phyloP scores from a whole-genome alignment of 345 rosid genomes.

The Eucalyptus erythrocorys region DNA sequence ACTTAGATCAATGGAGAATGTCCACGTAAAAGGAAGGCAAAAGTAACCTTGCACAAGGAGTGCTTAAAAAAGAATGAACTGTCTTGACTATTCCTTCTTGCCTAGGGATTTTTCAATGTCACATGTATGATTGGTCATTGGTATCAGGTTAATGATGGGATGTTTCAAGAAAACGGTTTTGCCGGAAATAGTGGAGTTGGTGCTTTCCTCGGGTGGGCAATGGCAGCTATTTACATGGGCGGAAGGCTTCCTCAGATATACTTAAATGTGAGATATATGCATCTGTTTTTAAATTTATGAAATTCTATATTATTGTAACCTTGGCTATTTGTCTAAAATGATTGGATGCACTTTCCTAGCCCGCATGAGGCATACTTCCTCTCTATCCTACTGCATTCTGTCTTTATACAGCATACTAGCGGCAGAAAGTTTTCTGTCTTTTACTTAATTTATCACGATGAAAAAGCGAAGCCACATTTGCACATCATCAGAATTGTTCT shows the following conservation, averaged over 20 bases:
- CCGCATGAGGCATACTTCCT: neutral
- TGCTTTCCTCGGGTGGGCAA: constrained; percentile 64
- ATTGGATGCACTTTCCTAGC: neutral
- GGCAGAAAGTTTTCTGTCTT: neutral
- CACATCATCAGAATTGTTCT: neutral
- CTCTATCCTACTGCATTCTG: neutral
- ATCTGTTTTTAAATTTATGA: neutral
- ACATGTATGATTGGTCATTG: neutral
- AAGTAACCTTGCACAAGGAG: neutral
- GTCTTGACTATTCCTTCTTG: neutral
- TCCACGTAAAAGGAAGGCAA: neutral
- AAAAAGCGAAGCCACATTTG: neutral
- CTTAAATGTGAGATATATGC: constrained; percentile 45
- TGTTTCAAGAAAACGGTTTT: neutral
- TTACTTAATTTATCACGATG: neutral
- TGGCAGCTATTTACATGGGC: constrained; percentile 88
- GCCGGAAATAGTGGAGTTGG: constrained; percentile 32
- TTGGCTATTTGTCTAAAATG: neutral
- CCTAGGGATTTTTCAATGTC: neutral
- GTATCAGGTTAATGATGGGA: constrained; percentile 27
- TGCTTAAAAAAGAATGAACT: neutral
- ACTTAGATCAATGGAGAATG: neutral
- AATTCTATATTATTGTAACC: neutral
- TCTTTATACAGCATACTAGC: neutral
- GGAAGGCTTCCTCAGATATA: constrained; percentile 85